Evolutionary conservation across 352 stramenopile species (phyloP).

Genomic region (Globisporangium uncinulatum): DNA sequence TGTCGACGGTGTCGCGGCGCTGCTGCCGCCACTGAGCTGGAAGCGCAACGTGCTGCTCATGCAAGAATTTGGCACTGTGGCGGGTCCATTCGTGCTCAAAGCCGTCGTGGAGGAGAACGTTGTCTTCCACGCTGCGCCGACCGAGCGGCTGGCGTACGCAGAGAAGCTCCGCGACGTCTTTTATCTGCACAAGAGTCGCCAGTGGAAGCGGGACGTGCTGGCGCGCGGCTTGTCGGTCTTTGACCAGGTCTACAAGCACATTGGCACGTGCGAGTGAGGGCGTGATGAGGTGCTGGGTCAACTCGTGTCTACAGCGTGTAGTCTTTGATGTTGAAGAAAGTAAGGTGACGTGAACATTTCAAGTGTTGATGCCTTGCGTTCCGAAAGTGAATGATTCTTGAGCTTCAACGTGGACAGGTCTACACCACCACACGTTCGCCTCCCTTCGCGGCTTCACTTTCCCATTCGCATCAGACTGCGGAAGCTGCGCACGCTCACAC

Average conservation of each 20-base stretch:
- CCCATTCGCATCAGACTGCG: no score
- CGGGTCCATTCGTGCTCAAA: constrained; percentile 49
- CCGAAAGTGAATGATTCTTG: no score
- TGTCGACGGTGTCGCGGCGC: constrained; percentile 24
- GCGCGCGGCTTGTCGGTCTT: constrained; percentile 44
- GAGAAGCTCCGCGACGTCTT: constrained; percentile 68
- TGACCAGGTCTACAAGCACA: constrained; percentile 24
- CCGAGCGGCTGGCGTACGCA: constrained; percentile 43
- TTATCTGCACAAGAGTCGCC: constrained; percentile 64
- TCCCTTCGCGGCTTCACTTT: no score
- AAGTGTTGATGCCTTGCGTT: neutral
- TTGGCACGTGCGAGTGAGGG: neutral
- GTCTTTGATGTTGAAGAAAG: neutral
- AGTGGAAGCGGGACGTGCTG: constrained; percentile 57
- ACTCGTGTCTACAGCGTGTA: neutral
- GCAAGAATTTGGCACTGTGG: constrained; percentile 74
- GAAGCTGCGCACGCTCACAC: no score
- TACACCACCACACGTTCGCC: neutral
- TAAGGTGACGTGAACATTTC: neutral
- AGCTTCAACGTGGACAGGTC: neutral
- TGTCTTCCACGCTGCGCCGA: constrained; percentile 38
- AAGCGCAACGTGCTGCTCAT: constrained; percentile 15
- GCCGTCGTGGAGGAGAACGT: constrained; percentile 59
- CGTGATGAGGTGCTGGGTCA: neutral
- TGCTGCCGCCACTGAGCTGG: constrained; percentile 16